Percentiles rank a stretch among this genome's conserved stretches.
Conservation (phyloP, 805 yeast genomes). For the Yamadazyma takamatsuzukensis region DNA sequence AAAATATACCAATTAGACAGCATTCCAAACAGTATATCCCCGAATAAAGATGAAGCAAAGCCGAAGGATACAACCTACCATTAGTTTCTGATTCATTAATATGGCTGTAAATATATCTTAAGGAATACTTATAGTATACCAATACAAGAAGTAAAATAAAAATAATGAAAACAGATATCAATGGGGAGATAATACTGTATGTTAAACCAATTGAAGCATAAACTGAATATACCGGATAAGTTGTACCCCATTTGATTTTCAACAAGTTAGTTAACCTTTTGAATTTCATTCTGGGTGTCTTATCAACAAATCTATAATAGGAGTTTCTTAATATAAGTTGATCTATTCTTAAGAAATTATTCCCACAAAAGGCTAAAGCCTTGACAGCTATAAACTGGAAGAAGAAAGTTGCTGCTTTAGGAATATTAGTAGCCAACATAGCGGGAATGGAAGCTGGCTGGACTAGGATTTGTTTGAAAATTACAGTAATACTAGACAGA, state of each 20-base stretch:
- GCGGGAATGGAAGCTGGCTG: conserved; percentile 73
- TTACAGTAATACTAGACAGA: conserved; percentile 70
- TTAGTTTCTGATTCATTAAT: conserved; percentile 56
- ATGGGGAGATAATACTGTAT: conserved; percentile 76
- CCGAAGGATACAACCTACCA: conserved; percentile 71
- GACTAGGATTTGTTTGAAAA: conserved; percentile 57
- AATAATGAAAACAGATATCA: conserved; percentile 62
- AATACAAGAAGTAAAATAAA: conserved; percentile 50
- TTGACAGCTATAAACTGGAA: conserved; percentile 71
- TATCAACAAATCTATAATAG: conserved; percentile 34
- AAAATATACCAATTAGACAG: conserved; percentile 72
- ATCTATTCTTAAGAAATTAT: conserved; percentile 58
- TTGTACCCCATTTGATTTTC: conserved; percentile 69
- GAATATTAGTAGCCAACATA: conserved; percentile 71
- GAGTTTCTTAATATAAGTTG: conserved; percentile 42
- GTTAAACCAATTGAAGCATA: conserved; percentile 75
- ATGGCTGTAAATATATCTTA: conserved; percentile 52
- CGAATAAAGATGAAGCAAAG: conserved; percentile 70
- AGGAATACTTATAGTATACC: conserved; percentile 67
- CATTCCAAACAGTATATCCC: conserved; percentile 82
- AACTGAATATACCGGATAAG: conserved; percentile 73
- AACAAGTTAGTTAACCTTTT: conserved; percentile 42
- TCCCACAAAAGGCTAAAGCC: conserved; percentile 75
- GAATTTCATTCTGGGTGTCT: conserved; percentile 60
- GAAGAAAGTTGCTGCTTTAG: conserved; percentile 84